Conservation (phyloP, 257 asterid genomes). For the Verbena officinalis region DNA sequence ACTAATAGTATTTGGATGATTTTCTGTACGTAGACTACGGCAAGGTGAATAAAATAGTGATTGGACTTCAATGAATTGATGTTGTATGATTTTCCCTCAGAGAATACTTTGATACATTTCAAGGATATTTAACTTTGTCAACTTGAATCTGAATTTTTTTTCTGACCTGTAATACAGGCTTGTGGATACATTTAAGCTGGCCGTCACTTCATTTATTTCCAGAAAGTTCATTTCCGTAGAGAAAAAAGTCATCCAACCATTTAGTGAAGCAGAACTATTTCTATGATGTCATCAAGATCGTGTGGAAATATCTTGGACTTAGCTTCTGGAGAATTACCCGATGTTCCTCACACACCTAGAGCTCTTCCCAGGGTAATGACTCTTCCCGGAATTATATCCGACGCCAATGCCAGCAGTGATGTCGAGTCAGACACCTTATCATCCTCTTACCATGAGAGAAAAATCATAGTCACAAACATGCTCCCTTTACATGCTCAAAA, state of each 20-base stretch:
- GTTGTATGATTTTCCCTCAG: background rate
- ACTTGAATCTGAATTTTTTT: background rate
- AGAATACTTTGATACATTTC: too few relatives aligned
- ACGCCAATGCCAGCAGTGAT: constrained; percentile 41
- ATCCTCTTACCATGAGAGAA: constrained; percentile 46
- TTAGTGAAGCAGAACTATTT: constrained; percentile 10
- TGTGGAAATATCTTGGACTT: constrained; percentile 50
- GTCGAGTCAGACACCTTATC: constrained; percentile 55
- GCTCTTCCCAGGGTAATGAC: constrained; percentile 66
- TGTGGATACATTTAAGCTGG: constrained; percentile 8
- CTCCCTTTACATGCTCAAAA: constrained; percentile 61
- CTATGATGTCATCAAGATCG: constrained; percentile 55
- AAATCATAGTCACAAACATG: constrained; percentile 71
- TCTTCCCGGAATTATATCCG: constrained; percentile 59
- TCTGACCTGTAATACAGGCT: constrained; percentile 10
- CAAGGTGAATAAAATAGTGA: background rate
- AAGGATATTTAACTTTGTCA: constrained; percentile 1
- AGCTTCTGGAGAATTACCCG: constrained; percentile 48
- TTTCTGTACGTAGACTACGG: too few relatives aligned
- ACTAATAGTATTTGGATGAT: background rate
- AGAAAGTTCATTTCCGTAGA: constrained; percentile 17
- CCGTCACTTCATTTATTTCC: background rate
- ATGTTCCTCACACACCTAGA: constrained; percentile 62
- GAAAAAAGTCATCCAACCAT: background rate
- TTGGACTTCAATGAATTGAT: background rate